A percentile compares a stretch with the other conserved stretches of the same genome.
phyloP scores from a whole-genome alignment of 2,329 filamentous ascomycete genomes.

The Xylariaceae sp. region DNA sequence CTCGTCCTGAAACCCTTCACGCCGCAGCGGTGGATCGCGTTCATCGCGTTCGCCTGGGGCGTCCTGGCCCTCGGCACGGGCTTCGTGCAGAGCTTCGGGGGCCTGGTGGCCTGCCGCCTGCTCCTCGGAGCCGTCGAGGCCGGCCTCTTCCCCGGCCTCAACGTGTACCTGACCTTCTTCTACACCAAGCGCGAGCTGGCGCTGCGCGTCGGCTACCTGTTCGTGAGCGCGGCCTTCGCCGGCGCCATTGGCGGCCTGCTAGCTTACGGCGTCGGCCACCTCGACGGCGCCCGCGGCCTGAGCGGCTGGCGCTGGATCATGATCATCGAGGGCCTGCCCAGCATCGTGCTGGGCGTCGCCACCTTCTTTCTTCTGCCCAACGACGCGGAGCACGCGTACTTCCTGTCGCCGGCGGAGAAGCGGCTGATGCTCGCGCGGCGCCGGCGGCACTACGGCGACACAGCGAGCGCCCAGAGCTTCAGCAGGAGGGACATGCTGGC shows the following conservation, averaged over 20 bases:
- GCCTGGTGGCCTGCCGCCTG: slow-evolving; percentile 60
- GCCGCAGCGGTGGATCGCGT: slow-evolving; percentile 55
- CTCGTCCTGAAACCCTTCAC: slow-evolving; percentile 56
- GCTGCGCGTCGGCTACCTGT: slow-evolving; percentile 64
- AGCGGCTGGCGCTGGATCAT: slow-evolving; percentile 68
- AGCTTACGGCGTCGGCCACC: slow-evolving; percentile 65
- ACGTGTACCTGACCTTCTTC: slow-evolving; percentile 56
- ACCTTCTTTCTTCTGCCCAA: slow-evolving; percentile 55
- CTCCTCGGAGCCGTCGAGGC: slow-evolving; percentile 53
- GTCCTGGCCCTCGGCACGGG: slow-evolving; percentile 64
- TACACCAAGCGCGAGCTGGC: slow-evolving; percentile 69
- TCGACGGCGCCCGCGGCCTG: slow-evolving; percentile 59
- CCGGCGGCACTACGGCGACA: slow-evolving; percentile 38
- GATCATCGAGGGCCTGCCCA: slow-evolving; percentile 42
- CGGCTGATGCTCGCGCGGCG: slow-evolving; percentile 36
- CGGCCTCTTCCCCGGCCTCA: slow-evolving; percentile 21
- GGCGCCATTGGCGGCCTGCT: slow-evolving; percentile 66
- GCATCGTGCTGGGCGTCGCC: slow-evolving; percentile 46
- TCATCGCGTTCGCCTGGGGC: slow-evolving; percentile 59
- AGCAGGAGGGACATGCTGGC: slow-evolving; percentile 55
- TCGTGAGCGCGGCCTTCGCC: slow-evolving; percentile 62
- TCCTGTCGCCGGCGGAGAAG: slow-evolving; percentile 50
- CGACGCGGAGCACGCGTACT: slow-evolving; percentile 52
- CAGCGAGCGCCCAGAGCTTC: slow-evolving; percentile 37
- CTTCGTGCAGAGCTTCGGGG: slow-evolving; percentile 55